Conservation (phyloP, 352 stramenopile genomes). For the Globisporangium solare region DNA sequence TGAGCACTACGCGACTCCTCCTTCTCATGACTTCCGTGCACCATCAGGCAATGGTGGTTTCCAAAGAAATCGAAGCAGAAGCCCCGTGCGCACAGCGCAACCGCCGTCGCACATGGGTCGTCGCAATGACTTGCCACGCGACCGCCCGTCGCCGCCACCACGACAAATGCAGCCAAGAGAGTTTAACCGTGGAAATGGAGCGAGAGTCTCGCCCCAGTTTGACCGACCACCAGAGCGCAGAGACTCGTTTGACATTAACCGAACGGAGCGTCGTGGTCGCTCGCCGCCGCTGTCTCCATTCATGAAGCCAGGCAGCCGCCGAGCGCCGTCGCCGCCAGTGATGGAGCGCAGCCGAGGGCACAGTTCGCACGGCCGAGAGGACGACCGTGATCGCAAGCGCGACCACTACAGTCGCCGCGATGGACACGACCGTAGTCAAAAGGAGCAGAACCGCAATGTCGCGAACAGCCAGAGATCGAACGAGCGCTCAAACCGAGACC, state of each 20-base stretch:
- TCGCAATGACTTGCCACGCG: conserved; percentile 4
- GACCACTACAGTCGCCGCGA: conserved; percentile 4
- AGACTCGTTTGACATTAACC: conserved; percentile 4
- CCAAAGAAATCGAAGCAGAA: conserved; percentile 12
- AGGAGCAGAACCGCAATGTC: conserved; percentile 30
- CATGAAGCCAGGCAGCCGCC: conserved; percentile 12
- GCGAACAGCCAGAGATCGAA: conserved; percentile 22
- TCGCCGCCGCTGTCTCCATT: conserved; percentile 28
- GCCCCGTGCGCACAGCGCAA: conserved; percentile 4
- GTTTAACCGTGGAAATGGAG: conserved; percentile 1
- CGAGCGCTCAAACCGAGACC: conserved; percentile 9
- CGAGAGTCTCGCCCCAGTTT: conserved; percentile 1
- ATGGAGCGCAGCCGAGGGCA: conserved; percentile 7
- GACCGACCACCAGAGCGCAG: conserved; percentile 6
- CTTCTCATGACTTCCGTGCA: conserved; percentile 5
- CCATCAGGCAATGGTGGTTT: conserved; percentile 1
- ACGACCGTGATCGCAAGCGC: conserved; percentile 1
- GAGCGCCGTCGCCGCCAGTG: neutral
- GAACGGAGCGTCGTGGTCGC: conserved; percentile 7
- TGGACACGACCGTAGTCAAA: conserved; percentile 13
- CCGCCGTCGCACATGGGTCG: neutral
- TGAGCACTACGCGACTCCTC: neutral
- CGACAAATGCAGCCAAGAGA: conserved; percentile 2
- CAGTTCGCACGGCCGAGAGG: conserved; percentile 2
- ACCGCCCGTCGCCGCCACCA: conserved; percentile 5